Base-by-base conservation (phyloP, 1,139 yeast species). In the Lodderomyces parapsilosis region DNA sequence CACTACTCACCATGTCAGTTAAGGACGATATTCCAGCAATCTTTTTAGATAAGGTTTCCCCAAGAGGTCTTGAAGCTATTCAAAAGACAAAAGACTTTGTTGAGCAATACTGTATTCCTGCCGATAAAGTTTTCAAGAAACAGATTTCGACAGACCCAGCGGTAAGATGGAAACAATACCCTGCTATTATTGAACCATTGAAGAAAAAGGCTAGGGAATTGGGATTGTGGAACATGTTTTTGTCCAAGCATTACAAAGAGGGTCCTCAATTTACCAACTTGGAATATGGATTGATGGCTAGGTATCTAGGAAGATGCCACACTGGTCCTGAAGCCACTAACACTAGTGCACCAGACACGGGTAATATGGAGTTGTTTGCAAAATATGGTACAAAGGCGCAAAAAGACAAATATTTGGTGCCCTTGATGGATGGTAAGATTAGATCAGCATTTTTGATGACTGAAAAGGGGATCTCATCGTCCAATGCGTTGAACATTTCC, bases 361-460 rank as follows among this genome's bases (percentile, higher is more conserved):
- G 89, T 6, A 82, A 83, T 56, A 82, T 82, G 86, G 89, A 83
- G 58, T 68, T 83, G 18, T 60, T 83, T 49, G 85, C 85, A 30
- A 73, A 75, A 50, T 82, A 78, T 57, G 88, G 84, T 27, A 73
- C 65, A 40, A 63, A 60, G 1, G 64, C 60, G 44, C 89, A 83
- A 52, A 78, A 78, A 60, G 56, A 68, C 41, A 60, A 63, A 48
- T 83, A 81, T 76, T 68, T 83, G 50, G 59, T 60, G 43, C 86
- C 86, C 4, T 68, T 83, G 51, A 65, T 82, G 51, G 61, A 74
- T 36, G 89, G 89, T 9, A 62, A 76, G 35, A 80, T 80, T 49
- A 66, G 87, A 48, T 80, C 86, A 8, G 87, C 88, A 0, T 82
- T 83, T 54, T 71, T 82, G 52, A 82, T 83, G 87, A 83, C 89